Conservation (phyloP, 73 alveolate genomes). For the Urostyla sp. region DNA sequence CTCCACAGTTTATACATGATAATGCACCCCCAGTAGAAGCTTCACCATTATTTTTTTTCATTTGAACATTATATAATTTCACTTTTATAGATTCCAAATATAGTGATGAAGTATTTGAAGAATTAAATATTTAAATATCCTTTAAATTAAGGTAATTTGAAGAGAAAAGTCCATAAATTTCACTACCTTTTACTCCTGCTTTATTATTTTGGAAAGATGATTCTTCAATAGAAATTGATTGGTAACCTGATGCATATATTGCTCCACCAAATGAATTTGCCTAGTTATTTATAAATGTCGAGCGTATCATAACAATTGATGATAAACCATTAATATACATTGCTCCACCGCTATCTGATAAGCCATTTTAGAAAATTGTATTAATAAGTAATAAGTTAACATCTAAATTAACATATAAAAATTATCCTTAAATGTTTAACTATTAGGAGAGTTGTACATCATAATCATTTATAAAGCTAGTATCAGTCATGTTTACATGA, state of each 20-base stretch:
- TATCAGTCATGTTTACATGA: background rate
- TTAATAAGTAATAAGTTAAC: background rate
- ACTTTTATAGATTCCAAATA: background rate
- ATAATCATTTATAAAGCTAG: background rate
- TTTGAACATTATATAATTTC: background rate
- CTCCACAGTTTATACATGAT: background rate
- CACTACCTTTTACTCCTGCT: constrained; percentile 20
- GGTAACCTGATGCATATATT: constrained; percentile 8
- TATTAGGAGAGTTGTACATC: background rate
- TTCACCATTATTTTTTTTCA: background rate
- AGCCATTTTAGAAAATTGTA: constrained; percentile 1
- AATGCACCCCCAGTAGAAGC: background rate
- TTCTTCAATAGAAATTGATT: background rate
- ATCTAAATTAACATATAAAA: constrained; percentile 13
- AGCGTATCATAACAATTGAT: background rate
- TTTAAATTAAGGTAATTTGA: background rate
- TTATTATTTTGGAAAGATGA: background rate
- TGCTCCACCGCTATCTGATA: constrained; percentile 52
- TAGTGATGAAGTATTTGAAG: background rate
- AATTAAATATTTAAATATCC: background rate
- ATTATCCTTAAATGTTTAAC: constrained; percentile 6
- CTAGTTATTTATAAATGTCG: background rate
- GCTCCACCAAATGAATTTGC: constrained; percentile 57
- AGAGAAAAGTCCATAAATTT: background rate
- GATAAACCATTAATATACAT: constrained; percentile 50